Conservation (phyloP, 495 filamentous ascomycete genomes). For the Pyronema domesticum region DNA sequence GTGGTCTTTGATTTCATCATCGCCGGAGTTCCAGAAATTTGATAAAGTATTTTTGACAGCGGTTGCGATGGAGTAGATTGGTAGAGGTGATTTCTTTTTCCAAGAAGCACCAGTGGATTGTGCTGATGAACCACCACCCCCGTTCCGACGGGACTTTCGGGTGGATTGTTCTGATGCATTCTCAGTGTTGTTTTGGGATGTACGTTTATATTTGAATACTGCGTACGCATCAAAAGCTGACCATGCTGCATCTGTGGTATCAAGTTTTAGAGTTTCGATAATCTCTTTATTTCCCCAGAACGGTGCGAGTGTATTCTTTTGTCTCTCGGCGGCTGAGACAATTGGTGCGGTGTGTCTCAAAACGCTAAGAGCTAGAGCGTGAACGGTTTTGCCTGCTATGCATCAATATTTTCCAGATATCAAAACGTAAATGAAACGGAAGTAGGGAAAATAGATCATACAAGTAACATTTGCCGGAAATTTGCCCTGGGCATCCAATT, state of each 20-base stretch:
- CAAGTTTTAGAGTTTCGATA: not conserved
- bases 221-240: slow-evolving; percentile 6
- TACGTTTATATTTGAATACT: too few relatives aligned
- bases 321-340: not conserved
- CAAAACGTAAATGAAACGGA: not conserved
- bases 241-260: slow-evolving; percentile 1
- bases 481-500: slow-evolving; percentile 9
- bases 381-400: slow-evolving; percentile 14
- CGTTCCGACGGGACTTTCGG: too few relatives aligned
- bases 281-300: not conserved
- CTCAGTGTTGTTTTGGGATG: too few relatives aligned
- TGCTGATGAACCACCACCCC: not conserved
- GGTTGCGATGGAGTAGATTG: slow-evolving; percentile 1
- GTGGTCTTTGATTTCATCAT: slow-evolving; percentile 3
- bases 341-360: not conserved
- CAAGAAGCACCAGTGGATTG: too few relatives aligned
- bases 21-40: slow-evolving; percentile 11
- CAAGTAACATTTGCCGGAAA: slow-evolving; percentile 12
- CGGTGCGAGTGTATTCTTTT: not conserved
- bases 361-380: slow-evolving; percentile 9
- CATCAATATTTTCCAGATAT: not conserved
- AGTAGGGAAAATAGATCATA: not conserved
- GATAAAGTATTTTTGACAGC: slow-evolving; percentile 7
- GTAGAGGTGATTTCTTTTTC: not conserved
- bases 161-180: too few relatives aligned